These are phyloP conservation scores for Aureobasidium musti DNA, from an alignment of 2,329 filamentous ascomycete species.

Conservation along the genomic window DNA sequence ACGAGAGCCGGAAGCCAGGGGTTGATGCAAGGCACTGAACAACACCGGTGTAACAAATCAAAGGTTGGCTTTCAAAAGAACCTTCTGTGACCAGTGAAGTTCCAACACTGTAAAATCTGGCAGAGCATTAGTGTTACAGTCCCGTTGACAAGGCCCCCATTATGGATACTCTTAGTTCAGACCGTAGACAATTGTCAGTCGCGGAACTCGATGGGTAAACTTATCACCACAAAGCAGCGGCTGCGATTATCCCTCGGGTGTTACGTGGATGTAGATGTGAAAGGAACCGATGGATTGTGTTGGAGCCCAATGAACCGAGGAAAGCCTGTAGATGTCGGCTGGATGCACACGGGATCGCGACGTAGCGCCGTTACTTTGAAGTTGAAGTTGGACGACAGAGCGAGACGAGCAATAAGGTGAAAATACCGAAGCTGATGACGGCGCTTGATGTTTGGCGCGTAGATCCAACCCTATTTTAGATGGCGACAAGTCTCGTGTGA, in stretches of 20 bases:
- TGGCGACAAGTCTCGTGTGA: not conserved
- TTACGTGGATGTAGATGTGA: not conserved
- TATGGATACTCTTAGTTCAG: not conserved
- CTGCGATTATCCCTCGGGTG: constrained; percentile 12
- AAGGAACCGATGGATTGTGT: not conserved
- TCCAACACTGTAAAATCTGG: constrained; percentile 11
- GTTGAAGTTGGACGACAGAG: not conserved
- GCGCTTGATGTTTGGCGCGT: constrained; percentile 21
- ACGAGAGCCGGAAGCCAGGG: constrained; percentile 21
- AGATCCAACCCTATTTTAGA: constrained; percentile 5
- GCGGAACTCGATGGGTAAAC: constrained; percentile 2
- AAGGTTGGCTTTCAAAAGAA: not conserved
- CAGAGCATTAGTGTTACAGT: not conserved
- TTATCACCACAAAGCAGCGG: not conserved
- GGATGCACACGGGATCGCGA: constrained; percentile 19
- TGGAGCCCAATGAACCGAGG: constrained; percentile 28
- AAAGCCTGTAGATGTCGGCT: constrained; percentile 14
- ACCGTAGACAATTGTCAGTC: not conserved
- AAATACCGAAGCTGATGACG: not conserved
- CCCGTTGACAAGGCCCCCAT: not conserved
- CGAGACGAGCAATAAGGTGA: not conserved
- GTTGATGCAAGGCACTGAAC: constrained; percentile 30
- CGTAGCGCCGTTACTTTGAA: not conserved
- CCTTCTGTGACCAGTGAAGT: constrained; percentile 7
- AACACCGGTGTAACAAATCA: constrained; percentile 13